These are phyloP conservation scores for Trichoderma brevicompactum DNA, from an alignment of 2,329 filamentous ascomycete species.

Conservation along the genomic window DNA sequence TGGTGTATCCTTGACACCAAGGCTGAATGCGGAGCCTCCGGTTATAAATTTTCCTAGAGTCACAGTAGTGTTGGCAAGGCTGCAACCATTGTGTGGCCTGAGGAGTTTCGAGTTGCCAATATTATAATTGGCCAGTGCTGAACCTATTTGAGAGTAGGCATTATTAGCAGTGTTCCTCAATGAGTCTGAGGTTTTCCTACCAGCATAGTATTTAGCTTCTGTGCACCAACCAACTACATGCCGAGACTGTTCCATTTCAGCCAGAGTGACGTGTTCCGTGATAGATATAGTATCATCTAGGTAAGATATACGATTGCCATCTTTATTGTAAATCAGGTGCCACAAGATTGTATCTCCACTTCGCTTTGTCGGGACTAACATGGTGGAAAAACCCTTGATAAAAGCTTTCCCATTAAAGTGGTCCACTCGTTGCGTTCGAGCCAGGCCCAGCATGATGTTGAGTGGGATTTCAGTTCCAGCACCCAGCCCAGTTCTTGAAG, in stretches of 20 bases:
- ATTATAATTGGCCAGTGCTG: background rate
- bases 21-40: background rate
- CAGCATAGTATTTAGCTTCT: background rate
- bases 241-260: background rate
- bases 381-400: background rate
- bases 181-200: background rate
- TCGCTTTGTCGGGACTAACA: background rate
- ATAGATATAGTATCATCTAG: background rate
- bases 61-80: background rate
- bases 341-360: background rate
- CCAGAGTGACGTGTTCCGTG: too few species aligned
- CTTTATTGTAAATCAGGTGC: background rate
- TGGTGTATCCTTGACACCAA: conserved; percentile 1
- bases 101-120: background rate
- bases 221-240: background rate
- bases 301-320: background rate
- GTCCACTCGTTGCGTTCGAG: background rate
- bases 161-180: background rate
- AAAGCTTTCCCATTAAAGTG: background rate
- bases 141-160: background rate
- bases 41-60: background rate
- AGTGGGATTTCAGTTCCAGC: background rate
- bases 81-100: background rate
- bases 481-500: background rate
- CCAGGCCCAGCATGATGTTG: background rate